A percentile compares a stretch with the other conserved stretches of the same genome.
phyloP scores from a whole-genome alignment of 2,329 filamentous ascomycete species.

The Colletotrichum filicis region DNA sequence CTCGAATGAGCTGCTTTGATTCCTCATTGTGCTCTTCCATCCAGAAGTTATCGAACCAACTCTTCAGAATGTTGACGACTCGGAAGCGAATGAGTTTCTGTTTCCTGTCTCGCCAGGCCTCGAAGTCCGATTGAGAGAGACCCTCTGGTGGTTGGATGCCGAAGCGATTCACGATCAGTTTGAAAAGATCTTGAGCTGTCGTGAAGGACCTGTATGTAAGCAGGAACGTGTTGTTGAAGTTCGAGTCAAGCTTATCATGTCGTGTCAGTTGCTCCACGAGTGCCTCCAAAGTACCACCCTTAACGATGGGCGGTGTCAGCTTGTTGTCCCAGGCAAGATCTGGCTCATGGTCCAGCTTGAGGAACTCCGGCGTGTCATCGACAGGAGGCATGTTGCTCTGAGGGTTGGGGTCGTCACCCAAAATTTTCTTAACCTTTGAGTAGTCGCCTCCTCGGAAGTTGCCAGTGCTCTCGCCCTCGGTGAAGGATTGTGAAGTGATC shows the following conservation, averaged over 20 bases:
- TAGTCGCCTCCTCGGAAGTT: constrained; percentile 69
- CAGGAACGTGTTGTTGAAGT: constrained; percentile 97
- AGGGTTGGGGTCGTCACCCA: constrained; percentile 72
- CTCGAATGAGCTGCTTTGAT: constrained; percentile 84
- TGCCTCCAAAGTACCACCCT: constrained; percentile 88
- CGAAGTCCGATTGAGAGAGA: constrained; percentile 78
- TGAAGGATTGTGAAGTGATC: constrained; percentile 71
- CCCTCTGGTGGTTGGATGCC: constrained; percentile 91
- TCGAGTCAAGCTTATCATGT: constrained; percentile 94
- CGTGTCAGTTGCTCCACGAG: constrained; percentile 95
- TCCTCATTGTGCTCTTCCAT: constrained; percentile 93
- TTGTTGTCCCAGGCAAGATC: constrained; percentile 94
- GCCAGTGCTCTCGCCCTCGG: constrained; percentile 66
- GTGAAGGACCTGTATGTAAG: constrained; percentile 98
- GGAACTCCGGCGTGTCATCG: constrained; percentile 85
- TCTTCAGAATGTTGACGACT: constrained; percentile 97
- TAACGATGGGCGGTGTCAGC: constrained; percentile 77
- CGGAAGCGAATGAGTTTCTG: constrained; percentile 96
- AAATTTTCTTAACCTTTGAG: constrained; percentile 73
- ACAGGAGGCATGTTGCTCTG: constrained; percentile 58
- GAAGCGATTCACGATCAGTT: constrained; percentile 91
- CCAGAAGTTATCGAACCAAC: constrained; percentile 99
- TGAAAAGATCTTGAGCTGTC: constrained; percentile 88
- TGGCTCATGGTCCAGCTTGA: constrained; percentile 86
- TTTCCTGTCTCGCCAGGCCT: constrained; percentile 91